Percentiles rank a stretch among this genome's conserved stretches.
phyloP scores from a whole-genome alignment of 2,329 filamentous ascomycete species.

The Exophiala alcalophila region DNA sequence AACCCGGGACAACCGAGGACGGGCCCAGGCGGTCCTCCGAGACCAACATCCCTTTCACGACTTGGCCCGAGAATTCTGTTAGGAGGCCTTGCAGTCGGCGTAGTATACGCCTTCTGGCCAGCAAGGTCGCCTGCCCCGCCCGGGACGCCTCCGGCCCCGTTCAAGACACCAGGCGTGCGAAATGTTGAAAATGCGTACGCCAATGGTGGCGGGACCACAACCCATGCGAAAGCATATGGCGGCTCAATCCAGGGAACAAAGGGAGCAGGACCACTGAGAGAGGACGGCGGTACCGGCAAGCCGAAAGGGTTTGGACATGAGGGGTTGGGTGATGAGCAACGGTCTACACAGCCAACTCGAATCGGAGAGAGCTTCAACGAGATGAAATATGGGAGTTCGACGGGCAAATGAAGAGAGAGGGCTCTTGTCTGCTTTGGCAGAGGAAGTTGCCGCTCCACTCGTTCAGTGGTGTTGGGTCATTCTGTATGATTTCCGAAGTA shows the following conservation, averaged over 20 bases:
- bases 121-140: constrained; percentile 11
- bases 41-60: neutral
- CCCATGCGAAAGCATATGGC: constrained; percentile 28
- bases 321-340: constrained; percentile 24
- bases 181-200: constrained; percentile 29
- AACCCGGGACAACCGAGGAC: constrained; percentile 13
- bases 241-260: constrained; percentile 26
- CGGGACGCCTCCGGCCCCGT: constrained; percentile 7
- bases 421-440: no score
- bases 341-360: constrained; percentile 5
- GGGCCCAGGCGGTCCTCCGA: no score
- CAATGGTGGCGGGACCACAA: constrained; percentile 26
- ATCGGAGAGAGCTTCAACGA: constrained; percentile 19
- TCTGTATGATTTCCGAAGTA: no score
- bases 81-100: constrained; percentile 10
- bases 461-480: neutral
- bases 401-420: constrained; percentile 24
- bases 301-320: constrained; percentile 14
- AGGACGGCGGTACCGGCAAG: constrained; percentile 15
- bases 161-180: constrained; percentile 23
- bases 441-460: no score
- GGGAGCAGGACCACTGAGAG: constrained; percentile 14
- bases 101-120: constrained; percentile 15
- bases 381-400: constrained; percentile 20
- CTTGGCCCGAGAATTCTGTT: constrained; percentile 4